Evolutionary conservation across 1,284 basidiomycete genomes (phyloP).

Genomic region (Ganoderma meredithae): DNA sequence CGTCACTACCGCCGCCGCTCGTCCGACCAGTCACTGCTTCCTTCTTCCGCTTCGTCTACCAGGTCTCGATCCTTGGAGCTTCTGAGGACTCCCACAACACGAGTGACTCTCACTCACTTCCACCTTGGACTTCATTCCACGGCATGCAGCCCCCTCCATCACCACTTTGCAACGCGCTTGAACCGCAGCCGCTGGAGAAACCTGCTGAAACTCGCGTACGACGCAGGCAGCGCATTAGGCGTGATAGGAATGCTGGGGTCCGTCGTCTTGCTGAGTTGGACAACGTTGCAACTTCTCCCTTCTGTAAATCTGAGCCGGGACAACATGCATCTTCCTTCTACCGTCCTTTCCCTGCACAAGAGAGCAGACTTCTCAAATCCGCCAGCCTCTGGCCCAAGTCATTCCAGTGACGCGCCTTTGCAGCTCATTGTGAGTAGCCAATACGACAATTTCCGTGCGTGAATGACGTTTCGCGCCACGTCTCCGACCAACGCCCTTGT

Average conservation of each 20-base stretch:
- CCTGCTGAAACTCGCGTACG: slow-evolving; percentile 51
- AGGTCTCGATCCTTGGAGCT: slow-evolving; percentile 18
- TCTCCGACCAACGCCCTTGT: not conserved
- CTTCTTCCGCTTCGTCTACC: slow-evolving; percentile 23
- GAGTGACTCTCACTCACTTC: slow-evolving; percentile 35
- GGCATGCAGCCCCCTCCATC: slow-evolving; percentile 59
- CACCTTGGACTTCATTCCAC: slow-evolving; percentile 62
- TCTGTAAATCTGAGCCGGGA: slow-evolving; percentile 13
- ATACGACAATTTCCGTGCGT: not conserved
- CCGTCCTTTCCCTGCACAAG: slow-evolving; percentile 13
- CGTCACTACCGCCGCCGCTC: slow-evolving; percentile 22
- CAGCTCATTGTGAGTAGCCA: slow-evolving; percentile 22
- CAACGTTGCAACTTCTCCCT: slow-evolving; percentile 33
- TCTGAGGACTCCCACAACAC: slow-evolving; percentile 24
- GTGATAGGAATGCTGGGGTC: slow-evolving; percentile 58
- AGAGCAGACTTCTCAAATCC: slow-evolving; percentile 1
- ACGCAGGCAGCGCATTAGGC: slow-evolving; percentile 55
- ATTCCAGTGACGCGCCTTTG: slow-evolving; percentile 1
- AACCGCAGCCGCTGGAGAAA: slow-evolving; percentile 23
- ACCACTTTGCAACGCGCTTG: slow-evolving; percentile 37
- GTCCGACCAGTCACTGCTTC: slow-evolving; percentile 10
- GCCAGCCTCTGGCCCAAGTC: not conserved
- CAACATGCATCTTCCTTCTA: too few relatives aligned
- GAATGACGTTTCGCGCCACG: not conserved
- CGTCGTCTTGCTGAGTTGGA: slow-evolving; percentile 51